Base-by-base conservation (phyloP, 139 green algal species). In the Tetradesmus obliquus region DNA sequence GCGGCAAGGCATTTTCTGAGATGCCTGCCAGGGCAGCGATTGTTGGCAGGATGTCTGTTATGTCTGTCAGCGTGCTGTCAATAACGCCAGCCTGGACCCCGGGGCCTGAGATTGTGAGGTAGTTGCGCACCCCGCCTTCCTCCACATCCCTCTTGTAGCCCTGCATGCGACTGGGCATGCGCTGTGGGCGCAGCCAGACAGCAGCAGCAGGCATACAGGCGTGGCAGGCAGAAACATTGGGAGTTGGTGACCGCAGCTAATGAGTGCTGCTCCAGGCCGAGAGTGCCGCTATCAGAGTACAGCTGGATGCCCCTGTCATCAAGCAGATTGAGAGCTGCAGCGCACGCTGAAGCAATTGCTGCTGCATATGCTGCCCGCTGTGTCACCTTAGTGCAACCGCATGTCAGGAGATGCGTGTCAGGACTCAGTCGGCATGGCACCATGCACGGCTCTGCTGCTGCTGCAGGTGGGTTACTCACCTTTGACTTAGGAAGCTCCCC, bases 21-120 rank as follows among this genome's bases (percentile, higher is more conserved):
- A 76, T 24, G 51, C 71, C 74, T 2, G 74, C 72, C 5, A 91
- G 87, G 19, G 82, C 55, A 5, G 55, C 87, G 12, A 91, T 76
- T 0, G 87, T 86, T 57, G 88, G 80, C 22, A 91, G 17, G 55
- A 91, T 72, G 79, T 91, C 88, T 6, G 62, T 91, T 51, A 91
- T 58, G 45, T 80, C n/a, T 19, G 72, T 19, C 13, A 91, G 60
- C 1, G 79, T 87, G 88, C 57, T 83, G 79, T 91, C 88, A 24
- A 82, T 66, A 60, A 62, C 17, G 6, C 88, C 88, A 1, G 88
- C 79, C 53, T 79, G 79, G 22, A 91, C 19, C 7, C 88, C 88
- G 12, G 88, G 88, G 20, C 88, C 88, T 22, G 55, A 7, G 54
- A 90, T 66, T 2, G 32, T 45, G n/a, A 90, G 86, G 60, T 71